A percentile compares a stretch with the other conserved stretches of the same genome.
phyloP scores from a whole-genome alignment of 306 rosid genomes.

The Vicia villosa region DNA sequence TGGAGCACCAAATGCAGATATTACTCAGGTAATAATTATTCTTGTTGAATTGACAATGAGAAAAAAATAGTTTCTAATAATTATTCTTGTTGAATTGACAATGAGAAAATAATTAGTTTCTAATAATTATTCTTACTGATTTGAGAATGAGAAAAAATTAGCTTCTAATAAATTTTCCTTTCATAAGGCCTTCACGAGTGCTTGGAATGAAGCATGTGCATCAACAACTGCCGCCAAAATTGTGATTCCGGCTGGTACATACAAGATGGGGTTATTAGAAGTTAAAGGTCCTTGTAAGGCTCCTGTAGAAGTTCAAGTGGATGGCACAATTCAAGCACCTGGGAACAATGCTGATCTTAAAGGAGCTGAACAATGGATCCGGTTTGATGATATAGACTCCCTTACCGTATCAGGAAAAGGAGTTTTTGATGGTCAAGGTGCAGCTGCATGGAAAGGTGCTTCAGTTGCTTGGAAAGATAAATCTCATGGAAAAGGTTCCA shows the following conservation, averaged over 20 bases:
- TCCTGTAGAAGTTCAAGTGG: constrained; percentile 17
- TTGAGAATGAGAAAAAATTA: too few relatives aligned
- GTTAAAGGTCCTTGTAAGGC: constrained; percentile 28
- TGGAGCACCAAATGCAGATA: constrained; percentile 26
- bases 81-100: background rate
- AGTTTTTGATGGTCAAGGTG: constrained; percentile 26
- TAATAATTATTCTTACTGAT: too few relatives aligned
- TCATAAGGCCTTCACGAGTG: constrained; percentile 7
- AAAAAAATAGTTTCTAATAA: background rate
- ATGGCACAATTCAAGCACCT: constrained; percentile 30
- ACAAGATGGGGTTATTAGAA: background rate
- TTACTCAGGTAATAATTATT: background rate
- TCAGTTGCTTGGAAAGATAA: constrained; percentile 9
- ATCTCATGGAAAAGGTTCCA: background rate
- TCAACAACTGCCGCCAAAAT: background rate
- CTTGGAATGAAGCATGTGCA: constrained; percentile 31
- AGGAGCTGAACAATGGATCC: background rate
- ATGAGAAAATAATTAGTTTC: too few relatives aligned
- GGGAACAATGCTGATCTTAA: background rate
- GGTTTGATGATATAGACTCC: background rate
- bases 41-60: background rate
- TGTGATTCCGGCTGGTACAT: constrained; percentile 4
- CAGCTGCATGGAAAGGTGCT: background rate
- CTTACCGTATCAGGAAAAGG: constrained; percentile 15
- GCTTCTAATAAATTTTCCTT: too few relatives aligned